Conservation (phyloP, 495 filamentous ascomycete genomes). For the Penicillium maclennaniae region DNA sequence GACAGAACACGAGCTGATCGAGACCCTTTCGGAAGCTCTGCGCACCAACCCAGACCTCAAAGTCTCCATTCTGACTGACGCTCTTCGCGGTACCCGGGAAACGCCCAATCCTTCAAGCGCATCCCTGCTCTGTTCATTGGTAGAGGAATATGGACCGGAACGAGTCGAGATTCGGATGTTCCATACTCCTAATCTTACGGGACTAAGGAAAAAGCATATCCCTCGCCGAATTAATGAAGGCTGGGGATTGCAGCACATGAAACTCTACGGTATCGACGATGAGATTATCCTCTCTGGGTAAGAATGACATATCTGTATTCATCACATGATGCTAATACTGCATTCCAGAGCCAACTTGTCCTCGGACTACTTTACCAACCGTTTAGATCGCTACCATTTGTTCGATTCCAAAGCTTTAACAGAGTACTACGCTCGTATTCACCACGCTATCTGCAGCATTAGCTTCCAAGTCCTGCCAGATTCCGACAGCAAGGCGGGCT, state of each 20-base stretch:
- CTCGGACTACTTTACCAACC: slow-evolving; percentile 91
- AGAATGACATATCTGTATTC: slow-evolving; percentile 6
- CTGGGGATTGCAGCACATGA: slow-evolving; percentile 99
- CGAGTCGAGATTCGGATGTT: slow-evolving; percentile 96
- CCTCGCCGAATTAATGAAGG: slow-evolving; percentile 94
- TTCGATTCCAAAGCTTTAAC: slow-evolving; percentile 75
- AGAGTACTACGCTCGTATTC: slow-evolving; percentile 75
- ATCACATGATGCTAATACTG: slow-evolving; percentile 1
- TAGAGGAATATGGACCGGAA: slow-evolving; percentile 75
- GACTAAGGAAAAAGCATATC: slow-evolving; percentile 74
- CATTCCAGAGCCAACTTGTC: slow-evolving; percentile 76
- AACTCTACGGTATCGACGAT: slow-evolving; percentile 94
- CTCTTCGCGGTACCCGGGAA: slow-evolving; percentile 86
- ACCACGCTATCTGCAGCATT: slow-evolving; percentile 70
- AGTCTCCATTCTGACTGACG: slow-evolving; percentile 91
- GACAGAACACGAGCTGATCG: slow-evolving; percentile 84
- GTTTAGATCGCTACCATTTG: slow-evolving; percentile 91
- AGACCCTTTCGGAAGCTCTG: slow-evolving; percentile 72
- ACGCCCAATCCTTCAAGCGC: slow-evolving; percentile 84
- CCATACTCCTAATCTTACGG: slow-evolving; percentile 94
- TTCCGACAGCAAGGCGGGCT: slow-evolving; percentile 54
- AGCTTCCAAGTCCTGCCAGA: slow-evolving; percentile 75
- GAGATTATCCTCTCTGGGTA: slow-evolving; percentile 93
- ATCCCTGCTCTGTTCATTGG: slow-evolving; percentile 77
- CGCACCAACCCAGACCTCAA: slow-evolving; percentile 72